These are phyloP conservation scores for Stramenopiles sp. DNA, from an alignment of 352 stramenopile species.

Conservation along the genomic window DNA sequence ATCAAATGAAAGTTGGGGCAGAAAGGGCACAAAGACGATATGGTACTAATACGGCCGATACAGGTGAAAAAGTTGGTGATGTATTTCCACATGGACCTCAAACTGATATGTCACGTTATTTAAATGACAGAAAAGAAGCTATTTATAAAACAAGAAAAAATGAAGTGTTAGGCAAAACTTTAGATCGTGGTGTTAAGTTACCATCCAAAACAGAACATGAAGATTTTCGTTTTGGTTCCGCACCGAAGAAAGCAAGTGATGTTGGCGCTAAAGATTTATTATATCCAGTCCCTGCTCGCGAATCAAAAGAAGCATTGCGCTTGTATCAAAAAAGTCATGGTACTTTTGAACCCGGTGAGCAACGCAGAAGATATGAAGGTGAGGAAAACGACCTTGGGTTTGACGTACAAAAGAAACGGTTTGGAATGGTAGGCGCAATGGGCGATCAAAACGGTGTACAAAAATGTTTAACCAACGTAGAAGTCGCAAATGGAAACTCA, in stretches of 20 bases:
- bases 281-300: slow-evolving; percentile 36
- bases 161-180: background rate
- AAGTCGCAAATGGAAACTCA: background rate
- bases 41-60: background rate
- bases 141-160: background rate
- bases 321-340: slow-evolving; percentile 51
- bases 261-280: slow-evolving; percentile 43
- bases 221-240: background rate
- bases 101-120: background rate
- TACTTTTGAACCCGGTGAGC: slow-evolving; percentile 45
- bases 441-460: slow-evolving; percentile 31
- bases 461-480: slow-evolving; percentile 27
- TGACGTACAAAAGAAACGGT: slow-evolving; percentile 40
- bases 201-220: background rate
- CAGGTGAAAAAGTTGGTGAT: background rate
- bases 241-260: background rate
- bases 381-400: slow-evolving; percentile 40
- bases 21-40: background rate
- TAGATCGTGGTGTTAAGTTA: background rate
- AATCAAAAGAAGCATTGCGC: slow-evolving; percentile 34
- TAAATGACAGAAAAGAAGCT: background rate
- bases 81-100: background rate
- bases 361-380: slow-evolving; percentile 51
- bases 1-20: slow-evolving; percentile 12
- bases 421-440: slow-evolving; percentile 26